Base-by-base conservation (phyloP, 805 yeast genomes). In the Candida coquimbonensis region DNA sequence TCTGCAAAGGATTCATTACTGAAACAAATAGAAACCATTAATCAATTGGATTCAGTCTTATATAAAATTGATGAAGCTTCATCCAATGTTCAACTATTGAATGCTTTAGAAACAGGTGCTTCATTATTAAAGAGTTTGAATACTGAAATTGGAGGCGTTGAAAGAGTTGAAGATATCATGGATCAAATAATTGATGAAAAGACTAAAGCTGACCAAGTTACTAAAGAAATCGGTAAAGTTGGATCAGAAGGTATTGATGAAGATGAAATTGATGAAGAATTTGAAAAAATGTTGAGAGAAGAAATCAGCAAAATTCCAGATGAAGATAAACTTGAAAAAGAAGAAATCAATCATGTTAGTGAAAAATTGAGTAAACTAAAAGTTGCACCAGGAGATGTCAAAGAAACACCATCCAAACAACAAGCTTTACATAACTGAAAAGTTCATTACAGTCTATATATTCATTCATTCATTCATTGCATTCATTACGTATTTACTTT, bases 1-100 rank as follows among this genome's bases (percentile, higher is more conserved):
- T 43, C 67, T n/a, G 63, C 66, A 4, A 69, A 68, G 33, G 58
- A 56, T 9, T 59, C 68, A 21, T 53, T 70, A 40, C 47, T 42
- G 8, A 59, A 63, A 31, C 60, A 70, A 17, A 51, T 67, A 26
- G 55, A 51, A 6, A 59, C 66, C 36, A 54, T 62, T 11, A 62
- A 58, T 36, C 74, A 72, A 47, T 56, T 75, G 19, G 66, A 63
- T 40, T 52, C 62, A 7, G 61, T 74, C 2, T 53, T 69, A 43
- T 57, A 53, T 45, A 68, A 70, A 47, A 65, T 75, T 40, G 75
- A 75, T 52, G 61, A 64, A 42, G 70, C 78, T 5, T 53, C 67
- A 11, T 69, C 69, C 11, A 73, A 73, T 51, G 58, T 61, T 31
- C 61, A 66, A 19, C 52, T 74, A 7, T 43, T 70, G 8, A 59